Evolutionary conservation across 352 stramenopile species (phyloP).

Genomic region (Pythium grandisporangium): DNA sequence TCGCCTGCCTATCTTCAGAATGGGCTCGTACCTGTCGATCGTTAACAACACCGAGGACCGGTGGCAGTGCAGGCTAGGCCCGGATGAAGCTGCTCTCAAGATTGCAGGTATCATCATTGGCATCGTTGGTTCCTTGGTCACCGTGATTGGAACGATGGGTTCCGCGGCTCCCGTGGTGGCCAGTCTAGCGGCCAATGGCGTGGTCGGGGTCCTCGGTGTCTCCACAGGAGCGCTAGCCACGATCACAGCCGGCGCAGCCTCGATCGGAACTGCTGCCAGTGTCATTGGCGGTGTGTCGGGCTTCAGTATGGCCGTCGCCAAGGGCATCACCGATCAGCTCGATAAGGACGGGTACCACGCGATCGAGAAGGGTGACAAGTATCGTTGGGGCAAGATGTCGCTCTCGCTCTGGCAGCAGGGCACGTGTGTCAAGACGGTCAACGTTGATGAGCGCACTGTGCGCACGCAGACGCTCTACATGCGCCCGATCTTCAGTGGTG

Average conservation of each 20-base stretch:
- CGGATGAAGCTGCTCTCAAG: slow-evolving; percentile 9
- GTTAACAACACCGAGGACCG: slow-evolving; percentile 14
- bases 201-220: slow-evolving; percentile 6
- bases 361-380: slow-evolving; percentile 17
- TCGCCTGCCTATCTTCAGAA: slow-evolving; percentile 1
- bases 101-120: slow-evolving; percentile 5
- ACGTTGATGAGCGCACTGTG: slow-evolving; percentile 24
- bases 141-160: slow-evolving; percentile 2
- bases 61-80: slow-evolving; percentile 9
- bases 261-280: background rate
- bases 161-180: slow-evolving; percentile 3
- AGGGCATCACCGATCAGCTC: slow-evolving; percentile 24
- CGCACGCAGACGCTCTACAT: slow-evolving; percentile 32
- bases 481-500: slow-evolving; percentile 44
- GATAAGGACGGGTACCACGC: slow-evolving; percentile 18
- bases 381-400: slow-evolving; percentile 30
- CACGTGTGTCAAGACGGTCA: slow-evolving; percentile 28
- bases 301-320: slow-evolving; percentile 22
- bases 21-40: slow-evolving; percentile 21
- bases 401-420: slow-evolving; percentile 41
- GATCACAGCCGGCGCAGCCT: slow-evolving; percentile 1
- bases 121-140: background rate
- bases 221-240: slow-evolving; percentile 4
- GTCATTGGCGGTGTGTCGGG: slow-evolving; percentile 15
- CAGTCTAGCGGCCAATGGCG: background rate